phyloP scores from a whole-genome alignment of 768 basidiomycete species.

The Mycena venus region DNA sequence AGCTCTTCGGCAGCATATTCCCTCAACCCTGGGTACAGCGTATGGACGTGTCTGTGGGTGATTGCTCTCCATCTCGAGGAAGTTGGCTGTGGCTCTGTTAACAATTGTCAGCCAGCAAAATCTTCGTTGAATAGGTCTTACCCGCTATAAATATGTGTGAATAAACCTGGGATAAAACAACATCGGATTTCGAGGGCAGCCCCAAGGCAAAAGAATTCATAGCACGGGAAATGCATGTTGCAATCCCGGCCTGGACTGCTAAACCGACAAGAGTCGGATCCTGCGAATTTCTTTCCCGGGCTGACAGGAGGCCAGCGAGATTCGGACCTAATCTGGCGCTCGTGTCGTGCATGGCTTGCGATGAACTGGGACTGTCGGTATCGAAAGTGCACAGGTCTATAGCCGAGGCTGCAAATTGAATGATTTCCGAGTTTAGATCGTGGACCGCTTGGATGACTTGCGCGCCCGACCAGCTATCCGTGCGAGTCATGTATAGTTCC shows the following conservation, averaged over 20 bases:
- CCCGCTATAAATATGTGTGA: conserved; percentile 68
- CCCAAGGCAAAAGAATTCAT: conserved; percentile 82
- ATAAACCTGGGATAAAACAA: conserved; percentile 72
- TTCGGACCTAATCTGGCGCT: conserved; percentile 73
- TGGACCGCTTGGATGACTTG: conserved; percentile 85
- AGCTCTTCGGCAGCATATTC: conserved; percentile 81
- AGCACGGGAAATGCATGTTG: conserved; percentile 75
- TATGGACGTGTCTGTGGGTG: conserved; percentile 77
- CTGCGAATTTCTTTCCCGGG: conserved; percentile 74
- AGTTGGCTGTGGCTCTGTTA: conserved; percentile 79
- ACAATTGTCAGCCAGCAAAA: conserved; percentile 17
- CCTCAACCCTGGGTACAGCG: conserved; percentile 73
- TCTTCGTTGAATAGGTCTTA: conserved; percentile 41
- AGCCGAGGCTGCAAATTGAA: conserved; percentile 84
- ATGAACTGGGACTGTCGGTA: conserved; percentile 51
- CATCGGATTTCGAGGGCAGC: conserved; percentile 78
- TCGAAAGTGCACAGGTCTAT: conserved; percentile 75
- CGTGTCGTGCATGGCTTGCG: conserved; percentile 71
- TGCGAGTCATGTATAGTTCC: conserved; percentile 81
- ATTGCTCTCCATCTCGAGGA: conserved; percentile 84
- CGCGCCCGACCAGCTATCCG: conserved; percentile 81
- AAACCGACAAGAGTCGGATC: conserved; percentile 85
- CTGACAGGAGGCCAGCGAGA: conserved; percentile 70
- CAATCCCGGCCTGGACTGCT: conserved; percentile 79
- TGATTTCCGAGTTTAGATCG: conserved; percentile 84